Evolutionary conservation across 257 asterid species (phyloP).

Genomic region (Anisodus acutangulus): DNA sequence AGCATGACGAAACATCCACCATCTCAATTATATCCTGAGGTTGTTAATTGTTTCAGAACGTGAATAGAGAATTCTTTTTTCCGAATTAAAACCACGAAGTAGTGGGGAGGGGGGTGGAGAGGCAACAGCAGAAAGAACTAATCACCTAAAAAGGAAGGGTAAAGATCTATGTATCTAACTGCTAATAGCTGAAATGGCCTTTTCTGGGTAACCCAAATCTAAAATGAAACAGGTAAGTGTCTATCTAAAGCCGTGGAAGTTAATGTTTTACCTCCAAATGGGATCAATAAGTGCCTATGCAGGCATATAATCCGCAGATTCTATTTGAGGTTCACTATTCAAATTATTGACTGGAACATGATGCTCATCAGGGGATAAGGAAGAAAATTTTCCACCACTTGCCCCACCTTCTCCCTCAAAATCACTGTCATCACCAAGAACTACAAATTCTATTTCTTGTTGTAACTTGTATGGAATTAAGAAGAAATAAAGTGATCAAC

Average conservation of each 20-base stretch:
- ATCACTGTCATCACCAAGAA: neutral
- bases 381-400: neutral
- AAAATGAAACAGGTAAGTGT: neutral
- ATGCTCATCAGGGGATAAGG: neutral
- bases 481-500: too few relatives aligned
- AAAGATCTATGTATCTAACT: neutral
- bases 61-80: neutral
- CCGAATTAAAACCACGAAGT: neutral
- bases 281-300: neutral
- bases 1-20: too few relatives aligned
- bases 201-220: neutral
- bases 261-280: slow-evolving; percentile 20
- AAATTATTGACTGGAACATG: neutral
- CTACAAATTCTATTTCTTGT: slow-evolving; percentile 7
- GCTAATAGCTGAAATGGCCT: neutral
- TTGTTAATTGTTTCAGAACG: too few relatives aligned
- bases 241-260: neutral
- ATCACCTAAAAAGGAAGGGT: neutral
- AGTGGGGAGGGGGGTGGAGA: neutral
- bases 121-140: neutral
- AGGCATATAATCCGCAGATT: slow-evolving; percentile 1
- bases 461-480: too few relatives aligned
- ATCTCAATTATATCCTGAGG: too few relatives aligned
- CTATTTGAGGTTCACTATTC: slow-evolving; percentile 7
- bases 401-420: slow-evolving; percentile 15